Evolutionary conservation across 345 rosid genomes (phyloP).

Genomic region (Salix exigua): DNA sequence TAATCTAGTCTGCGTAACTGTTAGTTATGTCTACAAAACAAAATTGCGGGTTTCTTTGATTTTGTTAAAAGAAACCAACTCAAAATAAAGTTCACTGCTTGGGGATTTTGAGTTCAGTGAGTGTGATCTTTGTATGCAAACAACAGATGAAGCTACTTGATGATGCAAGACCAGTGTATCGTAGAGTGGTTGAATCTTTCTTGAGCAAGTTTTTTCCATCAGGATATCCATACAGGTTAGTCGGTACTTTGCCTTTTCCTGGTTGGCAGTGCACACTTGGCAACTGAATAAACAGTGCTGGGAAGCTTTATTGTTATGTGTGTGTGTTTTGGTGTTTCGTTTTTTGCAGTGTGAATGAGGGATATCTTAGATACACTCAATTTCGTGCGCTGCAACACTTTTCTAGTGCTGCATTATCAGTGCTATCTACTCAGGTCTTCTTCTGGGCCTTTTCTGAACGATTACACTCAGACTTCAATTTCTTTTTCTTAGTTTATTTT

Average conservation of each 20-base stretch:
- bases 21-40: neutral
- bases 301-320: neutral
- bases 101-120: neutral
- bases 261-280: neutral
- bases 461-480: neutral
- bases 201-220: constrained; percentile 82
- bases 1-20: neutral
- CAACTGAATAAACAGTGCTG: neutral
- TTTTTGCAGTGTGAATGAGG: constrained; percentile 74
- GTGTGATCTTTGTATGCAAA: neutral
- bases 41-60: neutral
- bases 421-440: constrained; percentile 89
- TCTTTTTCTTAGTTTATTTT: neutral
- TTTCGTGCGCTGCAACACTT: constrained; percentile 88
- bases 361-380: constrained; percentile 85
- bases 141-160: constrained; percentile 61
- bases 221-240: constrained; percentile 87
- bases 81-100: neutral
- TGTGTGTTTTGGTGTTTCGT: constrained; percentile 3
- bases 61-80: neutral
- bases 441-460: neutral
- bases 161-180: constrained; percentile 61
- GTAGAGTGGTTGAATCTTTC: constrained; percentile 65
- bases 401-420: constrained; percentile 78
- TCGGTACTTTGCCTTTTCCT: neutral